Base-by-base conservation (phyloP, 768 basidiomycete genomes). In the Exsudoporus frostii region DNA sequence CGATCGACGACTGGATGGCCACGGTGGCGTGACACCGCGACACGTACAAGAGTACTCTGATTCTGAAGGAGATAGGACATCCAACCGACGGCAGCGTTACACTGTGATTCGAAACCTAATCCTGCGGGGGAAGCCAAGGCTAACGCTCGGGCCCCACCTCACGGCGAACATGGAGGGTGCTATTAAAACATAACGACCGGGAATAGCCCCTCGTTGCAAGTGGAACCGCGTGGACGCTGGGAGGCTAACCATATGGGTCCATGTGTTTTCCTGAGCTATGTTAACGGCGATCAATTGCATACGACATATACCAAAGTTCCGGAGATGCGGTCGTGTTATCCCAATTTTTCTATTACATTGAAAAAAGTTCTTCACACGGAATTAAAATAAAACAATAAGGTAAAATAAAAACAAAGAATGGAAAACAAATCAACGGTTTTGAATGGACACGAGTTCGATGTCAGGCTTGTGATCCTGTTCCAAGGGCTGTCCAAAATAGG, bases 51-150 rank as follows among this genome's bases (percentile, higher is more conserved):
- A 80, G 76, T 70, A 78, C 8, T 76, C 9, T n/a, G n/a, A n/a
- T n/a, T n/a, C 77, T 19, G 76, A 79, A 79, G 79, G 46, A 80
- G 85, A 24, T 82, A 82, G 64, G 65, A 29, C 78, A 80, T 83
- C 85, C 65, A 82, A 79, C 65, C 64, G 72, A 25, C 74, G 78
- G 39, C 47, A 49, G 38, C 39, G 33, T 19, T 38, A 19, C 45
- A 3, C n/a, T 30, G 32, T 56, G 51, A 17, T 54, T 45, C 39
- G 45, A 56, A 54, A 50, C 52, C 19, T 36, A 45, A 45, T 44
- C 44, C 45, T 59, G 55, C 38, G 61, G 67, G 57, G 65, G 29
- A 3, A 63, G 54, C 34, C 33, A 36, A 14, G 19, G 43, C 10
- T 34, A 17, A 37, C 41, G 33, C 25, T 38, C 30, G 38, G 44